phyloP scores from a whole-genome alignment of 139 green algal species.

The Pseudopediastrum boryanum region DNA sequence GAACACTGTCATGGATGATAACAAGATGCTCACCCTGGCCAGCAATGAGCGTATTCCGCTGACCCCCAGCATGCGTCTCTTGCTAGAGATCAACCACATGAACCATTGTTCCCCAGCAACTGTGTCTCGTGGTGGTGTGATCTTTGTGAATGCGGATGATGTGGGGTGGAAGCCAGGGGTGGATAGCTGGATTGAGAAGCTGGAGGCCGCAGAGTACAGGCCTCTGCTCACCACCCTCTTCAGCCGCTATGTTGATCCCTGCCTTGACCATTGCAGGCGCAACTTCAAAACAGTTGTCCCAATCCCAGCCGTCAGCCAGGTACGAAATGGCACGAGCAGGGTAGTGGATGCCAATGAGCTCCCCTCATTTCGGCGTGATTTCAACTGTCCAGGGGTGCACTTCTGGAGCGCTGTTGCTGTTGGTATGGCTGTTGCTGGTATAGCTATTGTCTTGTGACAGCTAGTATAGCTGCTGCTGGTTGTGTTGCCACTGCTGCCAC shows the following conservation, averaged over 20 bases:
- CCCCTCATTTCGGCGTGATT: too few relatives aligned
- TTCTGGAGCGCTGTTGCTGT: too few relatives aligned
- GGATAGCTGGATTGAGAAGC: slow-evolving; percentile 81
- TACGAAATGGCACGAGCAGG: not conserved
- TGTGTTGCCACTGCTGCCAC: too few relatives aligned
- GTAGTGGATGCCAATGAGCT: too few relatives aligned
- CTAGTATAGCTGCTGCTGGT: too few relatives aligned
- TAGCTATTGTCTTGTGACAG: too few relatives aligned
- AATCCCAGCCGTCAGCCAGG: slow-evolving; percentile 72
- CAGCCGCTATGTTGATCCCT: slow-evolving; percentile 83
- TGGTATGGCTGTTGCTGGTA: too few relatives aligned
- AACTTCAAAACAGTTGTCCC: slow-evolving; percentile 88
- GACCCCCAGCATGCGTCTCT: slow-evolving; percentile 84
- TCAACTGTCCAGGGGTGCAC: too few relatives aligned
- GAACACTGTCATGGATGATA: slow-evolving; percentile 89
- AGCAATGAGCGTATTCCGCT: slow-evolving; percentile 94
- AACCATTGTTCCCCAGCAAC: slow-evolving; percentile 92
- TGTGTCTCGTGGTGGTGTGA: slow-evolving; percentile 91
- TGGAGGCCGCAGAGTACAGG: slow-evolving; percentile 75
- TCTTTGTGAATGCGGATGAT: slow-evolving; percentile 88
- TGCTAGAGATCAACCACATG: slow-evolving; percentile 88
- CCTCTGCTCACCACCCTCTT: slow-evolving; percentile 87
- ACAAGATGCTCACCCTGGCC: slow-evolving; percentile 90
- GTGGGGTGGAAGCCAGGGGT: slow-evolving; percentile 90
- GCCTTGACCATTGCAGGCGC: slow-evolving; percentile 82